phyloP scores from a whole-genome alignment of 1,284 basidiomycete genomes.

The Tremellales sp. region DNA sequence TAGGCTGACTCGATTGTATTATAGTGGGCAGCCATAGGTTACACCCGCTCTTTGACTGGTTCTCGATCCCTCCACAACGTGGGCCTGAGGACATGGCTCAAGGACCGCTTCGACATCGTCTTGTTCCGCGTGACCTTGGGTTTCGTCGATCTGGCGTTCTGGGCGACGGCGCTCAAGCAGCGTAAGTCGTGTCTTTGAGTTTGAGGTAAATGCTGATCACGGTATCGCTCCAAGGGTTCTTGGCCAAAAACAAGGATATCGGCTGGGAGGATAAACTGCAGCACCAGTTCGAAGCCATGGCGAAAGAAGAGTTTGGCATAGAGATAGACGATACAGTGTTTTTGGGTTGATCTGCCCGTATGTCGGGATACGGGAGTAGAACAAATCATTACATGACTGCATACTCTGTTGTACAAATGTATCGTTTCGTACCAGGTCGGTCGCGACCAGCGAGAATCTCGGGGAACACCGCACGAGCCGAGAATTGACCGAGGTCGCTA shows the following conservation, averaged over 20 bases:
- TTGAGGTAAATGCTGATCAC: not conserved
- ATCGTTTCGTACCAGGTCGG: too few species aligned
- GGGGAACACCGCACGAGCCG: too few species aligned
- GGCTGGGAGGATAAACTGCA: conserved; percentile 47
- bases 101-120: conserved; percentile 43
- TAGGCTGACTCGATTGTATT: conserved; percentile 50
- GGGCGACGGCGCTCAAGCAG: conserved; percentile 39
- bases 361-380: too few species aligned
- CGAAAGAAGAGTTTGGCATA: conserved; percentile 52
- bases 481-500: too few species aligned
- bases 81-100: conserved; percentile 43
- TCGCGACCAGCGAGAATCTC: too few species aligned
- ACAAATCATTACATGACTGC: too few species aligned
- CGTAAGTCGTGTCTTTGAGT: conserved; percentile 26
- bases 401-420: too few species aligned
- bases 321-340: conserved; percentile 50
- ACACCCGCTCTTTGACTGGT: conserved; percentile 54
- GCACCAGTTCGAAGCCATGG: conserved; percentile 49
- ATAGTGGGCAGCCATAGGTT: conserved; percentile 50
- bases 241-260: conserved; percentile 40
- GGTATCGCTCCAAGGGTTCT: conserved; percentile 21
- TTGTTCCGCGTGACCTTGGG: conserved; percentile 49
- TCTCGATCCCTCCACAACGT: conserved; percentile 48
- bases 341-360: conserved; percentile 30
- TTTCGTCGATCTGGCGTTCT: conserved; percentile 50